Percentiles rank a stretch among this genome's conserved stretches.
These are phyloP conservation scores for Otatea glauca DNA, from an alignment of 176 grass and related monocot genomes.

Conservation along the genomic window DNA sequence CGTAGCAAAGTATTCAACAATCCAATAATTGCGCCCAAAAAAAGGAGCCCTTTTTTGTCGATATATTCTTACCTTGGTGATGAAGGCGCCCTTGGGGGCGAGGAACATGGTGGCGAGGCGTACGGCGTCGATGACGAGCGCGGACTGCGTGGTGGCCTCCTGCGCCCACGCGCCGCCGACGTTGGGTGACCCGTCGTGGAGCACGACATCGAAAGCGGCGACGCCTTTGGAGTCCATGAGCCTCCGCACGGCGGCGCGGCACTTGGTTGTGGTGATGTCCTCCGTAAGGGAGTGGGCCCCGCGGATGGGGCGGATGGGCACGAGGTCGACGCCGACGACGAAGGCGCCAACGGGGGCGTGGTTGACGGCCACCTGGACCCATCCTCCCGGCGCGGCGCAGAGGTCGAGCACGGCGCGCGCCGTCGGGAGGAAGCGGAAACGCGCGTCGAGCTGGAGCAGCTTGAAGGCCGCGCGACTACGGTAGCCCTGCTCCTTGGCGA, in stretches of 20 bases:
- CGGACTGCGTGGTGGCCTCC: slow-evolving; percentile 84
- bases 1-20: neutral
- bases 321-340: slow-evolving; percentile 83
- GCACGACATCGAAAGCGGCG: slow-evolving; percentile 72
- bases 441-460: slow-evolving; percentile 92
- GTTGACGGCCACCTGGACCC: slow-evolving; percentile 88
- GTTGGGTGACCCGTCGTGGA: slow-evolving; percentile 95
- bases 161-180: slow-evolving; percentile 89
- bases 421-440: slow-evolving; percentile 79
- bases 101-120: slow-evolving; percentile 83
- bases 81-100: slow-evolving; percentile 78
- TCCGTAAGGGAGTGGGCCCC: slow-evolving; percentile 79
- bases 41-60: neutral
- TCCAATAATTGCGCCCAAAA: neutral
- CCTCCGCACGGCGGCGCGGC: slow-evolving; percentile 73
- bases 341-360: slow-evolving; percentile 74
- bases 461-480: slow-evolving; percentile 88
- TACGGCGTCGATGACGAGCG: slow-evolving; percentile 77
- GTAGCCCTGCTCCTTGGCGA: slow-evolving; percentile 93
- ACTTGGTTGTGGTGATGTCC: slow-evolving; percentile 93
- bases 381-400: slow-evolving; percentile 89
- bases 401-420: slow-evolving; percentile 89
- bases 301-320: slow-evolving; percentile 85
- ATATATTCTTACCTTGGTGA: slow-evolving; percentile 66
- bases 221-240: slow-evolving; percentile 75